Conservation (phyloP, 345 rosid species). For the Bruguiera gymnorhiza region DNA sequence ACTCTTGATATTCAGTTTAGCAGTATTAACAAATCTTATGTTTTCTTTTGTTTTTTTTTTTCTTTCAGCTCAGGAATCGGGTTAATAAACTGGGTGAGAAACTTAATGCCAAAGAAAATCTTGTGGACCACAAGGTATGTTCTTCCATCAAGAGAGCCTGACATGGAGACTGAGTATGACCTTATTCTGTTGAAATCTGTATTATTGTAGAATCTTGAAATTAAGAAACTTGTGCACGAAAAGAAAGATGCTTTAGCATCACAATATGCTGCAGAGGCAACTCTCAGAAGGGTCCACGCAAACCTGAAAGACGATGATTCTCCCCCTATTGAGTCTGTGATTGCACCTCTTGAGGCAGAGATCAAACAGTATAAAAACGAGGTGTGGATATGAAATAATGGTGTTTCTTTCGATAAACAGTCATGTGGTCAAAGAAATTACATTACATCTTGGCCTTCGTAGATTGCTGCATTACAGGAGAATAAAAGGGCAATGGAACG, state of each 20-base stretch:
- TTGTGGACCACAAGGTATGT: slow-evolving; percentile 63
- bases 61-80: slow-evolving; percentile 54
- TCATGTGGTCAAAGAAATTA: too few species aligned
- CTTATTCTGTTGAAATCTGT: slow-evolving; percentile 8
- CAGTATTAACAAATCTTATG: not conserved
- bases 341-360: slow-evolving; percentile 87
- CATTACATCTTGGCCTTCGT: not conserved
- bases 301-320: slow-evolving; percentile 65
- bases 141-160: not conserved
- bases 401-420: not conserved
- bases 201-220: slow-evolving; percentile 62
- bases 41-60: not conserved
- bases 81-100: slow-evolving; percentile 52
- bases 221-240: slow-evolving; percentile 56
- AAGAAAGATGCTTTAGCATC: slow-evolving; percentile 85
- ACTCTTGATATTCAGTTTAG: not conserved
- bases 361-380: slow-evolving; percentile 68
- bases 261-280: slow-evolving; percentile 86
- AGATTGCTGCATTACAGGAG: slow-evolving; percentile 70
- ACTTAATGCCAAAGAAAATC: slow-evolving; percentile 45
- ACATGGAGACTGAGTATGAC: slow-evolving; percentile 7
- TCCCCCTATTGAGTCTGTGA: slow-evolving; percentile 56
- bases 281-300: slow-evolving; percentile 70
- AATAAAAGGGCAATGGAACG: slow-evolving; percentile 92
- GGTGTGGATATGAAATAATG: slow-evolving; percentile 33